Evolutionary conservation across 345 rosid genomes (phyloP).

Genomic region (Luvunga scandens): DNA sequence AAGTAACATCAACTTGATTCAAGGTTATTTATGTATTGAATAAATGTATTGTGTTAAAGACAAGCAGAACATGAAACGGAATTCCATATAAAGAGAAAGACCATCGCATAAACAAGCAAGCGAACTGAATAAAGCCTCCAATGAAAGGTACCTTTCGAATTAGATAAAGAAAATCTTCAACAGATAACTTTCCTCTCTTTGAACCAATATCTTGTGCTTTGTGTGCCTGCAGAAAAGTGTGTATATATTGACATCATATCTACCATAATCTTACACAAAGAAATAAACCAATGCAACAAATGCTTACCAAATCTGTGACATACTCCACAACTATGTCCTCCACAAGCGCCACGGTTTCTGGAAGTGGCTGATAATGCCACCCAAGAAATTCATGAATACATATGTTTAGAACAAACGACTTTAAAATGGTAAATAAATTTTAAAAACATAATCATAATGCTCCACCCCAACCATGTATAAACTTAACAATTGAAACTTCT

Average conservation of each 20-base stretch:
- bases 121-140: not conserved
- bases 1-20: no score
- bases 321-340: constrained; percentile 94
- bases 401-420: not conserved
- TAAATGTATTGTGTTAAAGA: no score
- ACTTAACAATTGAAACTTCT: not conserved
- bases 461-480: not conserved
- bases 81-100: not conserved
- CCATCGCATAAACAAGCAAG: not conserved
- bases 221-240: constrained; percentile 49
- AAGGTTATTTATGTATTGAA: not conserved
- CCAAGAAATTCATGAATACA: constrained; percentile 5
- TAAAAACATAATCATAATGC: not conserved
- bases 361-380: constrained; percentile 64
- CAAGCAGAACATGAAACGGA: not conserved
- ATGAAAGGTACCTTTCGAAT: constrained; percentile 66
- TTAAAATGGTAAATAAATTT: not conserved
- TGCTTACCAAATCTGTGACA: constrained; percentile 77
- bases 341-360: constrained; percentile 86
- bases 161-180: constrained; percentile 83
- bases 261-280: constrained; percentile 1
- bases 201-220: constrained; percentile 90
- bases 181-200: constrained; percentile 71
- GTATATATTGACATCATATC: not conserved
- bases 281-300: not conserved